Percentiles rank a stretch among this genome's conserved stretches.
Conservation (phyloP, 1,284 basidiomycete genomes). For the Cutaneotrichosporon dermatis region DNA sequence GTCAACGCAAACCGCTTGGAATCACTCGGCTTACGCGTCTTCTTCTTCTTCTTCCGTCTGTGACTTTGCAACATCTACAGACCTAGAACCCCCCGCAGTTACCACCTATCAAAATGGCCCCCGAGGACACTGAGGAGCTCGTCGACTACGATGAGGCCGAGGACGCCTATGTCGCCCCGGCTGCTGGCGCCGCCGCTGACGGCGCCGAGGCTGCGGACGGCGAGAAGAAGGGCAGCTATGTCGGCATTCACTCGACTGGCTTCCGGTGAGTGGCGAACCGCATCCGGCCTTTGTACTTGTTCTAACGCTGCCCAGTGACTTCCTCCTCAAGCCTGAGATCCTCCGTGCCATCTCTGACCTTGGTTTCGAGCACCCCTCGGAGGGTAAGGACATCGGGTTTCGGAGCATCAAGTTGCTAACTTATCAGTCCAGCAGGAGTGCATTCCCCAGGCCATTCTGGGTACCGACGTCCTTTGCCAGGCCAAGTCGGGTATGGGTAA, state of each 20-base stretch:
- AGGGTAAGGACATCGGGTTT: conserved; percentile 60
- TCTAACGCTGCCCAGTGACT: conserved; percentile 62
- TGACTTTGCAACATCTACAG: conserved; percentile 8
- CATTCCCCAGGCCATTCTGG: conserved; percentile 98
- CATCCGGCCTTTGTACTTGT: neutral
- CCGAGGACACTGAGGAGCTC: conserved; percentile 50
- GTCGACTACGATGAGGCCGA: conserved; percentile 92
- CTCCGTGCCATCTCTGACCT: conserved; percentile 97
- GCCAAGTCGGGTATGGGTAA: conserved; percentile 99
- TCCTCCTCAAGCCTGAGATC: conserved; percentile 93
- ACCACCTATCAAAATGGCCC: conserved; percentile 24
- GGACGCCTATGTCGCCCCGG: conserved; percentile 62
- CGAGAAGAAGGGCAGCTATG: conserved; percentile 94
- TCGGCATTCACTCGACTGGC: conserved; percentile 93
- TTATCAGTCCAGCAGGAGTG: conserved; percentile 95
- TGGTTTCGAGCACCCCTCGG: conserved; percentile 99
- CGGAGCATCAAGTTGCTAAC: neutral
- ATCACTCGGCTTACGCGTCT: neutral
- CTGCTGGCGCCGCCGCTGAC: conserved; percentile 57
- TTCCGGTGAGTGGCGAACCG: conserved; percentile 62
- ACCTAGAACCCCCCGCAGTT: neutral
- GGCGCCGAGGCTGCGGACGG: conserved; percentile 60
- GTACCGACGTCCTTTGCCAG: conserved; percentile 99
- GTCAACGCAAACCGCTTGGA: neutral
- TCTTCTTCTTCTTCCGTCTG: neutral